Conservation (phyloP, 345 rosid genomes). For the Hirschfeldia incana region DNA sequence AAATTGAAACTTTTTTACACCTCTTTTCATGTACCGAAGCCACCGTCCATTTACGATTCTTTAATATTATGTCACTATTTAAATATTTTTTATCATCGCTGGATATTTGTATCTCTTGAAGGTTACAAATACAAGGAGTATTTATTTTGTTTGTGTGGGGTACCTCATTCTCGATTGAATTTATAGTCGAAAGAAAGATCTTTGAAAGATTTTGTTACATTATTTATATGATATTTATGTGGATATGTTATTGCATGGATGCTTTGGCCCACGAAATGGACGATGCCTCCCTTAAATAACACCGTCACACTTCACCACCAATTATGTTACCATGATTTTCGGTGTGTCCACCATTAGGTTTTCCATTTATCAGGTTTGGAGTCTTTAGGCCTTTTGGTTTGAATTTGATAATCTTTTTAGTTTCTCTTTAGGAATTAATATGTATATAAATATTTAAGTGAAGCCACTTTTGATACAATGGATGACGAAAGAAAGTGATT, state of each 20-base stretch:
- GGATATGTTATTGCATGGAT: conserved; percentile 3
- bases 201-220: conserved; percentile 33
- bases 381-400: not conserved
- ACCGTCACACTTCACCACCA: conserved; percentile 31
- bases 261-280: conserved; percentile 22
- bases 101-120: conserved; percentile 18
- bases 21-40: conserved; percentile 33
- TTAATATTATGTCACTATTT: conserved; percentile 1
- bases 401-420: not conserved
- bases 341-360: conserved; percentile 2
- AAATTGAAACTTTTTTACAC: conserved; percentile 19
- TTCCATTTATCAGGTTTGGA: not conserved
- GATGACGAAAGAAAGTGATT: not conserved
- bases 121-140: not conserved
- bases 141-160: not conserved
- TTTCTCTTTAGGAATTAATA: not conserved
- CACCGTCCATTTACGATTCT: conserved; percentile 38
- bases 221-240: not conserved
- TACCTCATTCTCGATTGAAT: conserved; percentile 16
- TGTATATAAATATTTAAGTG: not conserved
- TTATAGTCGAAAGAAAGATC: not conserved
- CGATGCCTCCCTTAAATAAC: conserved; percentile 39
- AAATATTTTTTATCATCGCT: not conserved
- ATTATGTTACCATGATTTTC: conserved; percentile 26
- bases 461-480: not conserved